Evolutionary conservation across 2,329 filamentous ascomycete species (phyloP), one percentile per base, ranked within the genome.

Genomic region (Talaromyces sp.): DNA sequence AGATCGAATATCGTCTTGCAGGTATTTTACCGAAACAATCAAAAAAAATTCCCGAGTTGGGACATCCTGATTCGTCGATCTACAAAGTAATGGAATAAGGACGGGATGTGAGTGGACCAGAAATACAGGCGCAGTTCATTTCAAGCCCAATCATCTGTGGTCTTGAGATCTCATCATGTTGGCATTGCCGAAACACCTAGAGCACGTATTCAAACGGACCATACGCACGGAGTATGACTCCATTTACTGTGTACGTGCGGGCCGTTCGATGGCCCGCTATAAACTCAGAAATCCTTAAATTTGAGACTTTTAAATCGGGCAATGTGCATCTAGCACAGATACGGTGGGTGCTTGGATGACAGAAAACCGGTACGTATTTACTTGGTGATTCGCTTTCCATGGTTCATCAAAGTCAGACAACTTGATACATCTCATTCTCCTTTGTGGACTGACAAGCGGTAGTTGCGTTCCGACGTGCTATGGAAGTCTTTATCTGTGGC

Each of bases 281-380:
- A 39, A 19, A 39, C 24, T 47, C 33, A 62, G 22, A 41, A 45
- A 48, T 50, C 50, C 61, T 24, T 57, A 57, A 63, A 37, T 57
- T 63, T 63, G 61, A 63, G 61, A 43, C 37, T 41, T 47, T 39
- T 56, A n/a, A 24, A 56, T 56, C 33, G 33, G 11, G n/a, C 35
- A 39, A 37, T 33, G 16, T 39, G 24, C 27, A 31, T 31, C 27
- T 31, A 7, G 27, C 27, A 31, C 27, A 31, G 27, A 31, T 43
- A 11, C 35, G 16, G 60, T 41, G 56, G 56, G 39, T 39, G 37
- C 33, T 39, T n/a, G 4, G 13, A 24, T 45, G 60, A 57, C 60
- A 57, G 60, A 43, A 62, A 57, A 57, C 31, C 37, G 60, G 60
- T 47, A 52, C 47, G 24, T 27, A 27, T 35, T 7, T 62, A 27